These are phyloP conservation scores for Patellifolia procumbens DNA, from an alignment of 179 eudicot species.

Conservation along the genomic window DNA sequence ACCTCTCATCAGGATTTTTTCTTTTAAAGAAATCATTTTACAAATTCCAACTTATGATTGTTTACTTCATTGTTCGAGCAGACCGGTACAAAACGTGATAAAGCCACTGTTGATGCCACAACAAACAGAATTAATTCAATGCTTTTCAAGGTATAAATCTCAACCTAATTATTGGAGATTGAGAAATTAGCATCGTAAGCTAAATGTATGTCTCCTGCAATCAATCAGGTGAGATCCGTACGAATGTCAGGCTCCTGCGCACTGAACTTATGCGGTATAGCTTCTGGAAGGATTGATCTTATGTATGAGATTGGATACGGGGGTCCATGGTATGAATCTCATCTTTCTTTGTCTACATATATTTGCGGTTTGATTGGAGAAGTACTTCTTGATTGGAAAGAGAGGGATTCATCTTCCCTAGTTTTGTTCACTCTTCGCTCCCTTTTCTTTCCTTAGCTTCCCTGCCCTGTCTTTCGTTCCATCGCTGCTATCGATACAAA, in stretches of 20 bases:
- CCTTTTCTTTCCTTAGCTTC: too few relatives aligned
- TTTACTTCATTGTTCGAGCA: conserved; percentile 30
- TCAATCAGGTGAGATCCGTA: conserved; percentile 80
- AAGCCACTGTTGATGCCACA: conserved; percentile 62
- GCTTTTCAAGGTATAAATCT: conserved; percentile 62
- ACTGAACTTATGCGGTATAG: conserved; percentile 80
- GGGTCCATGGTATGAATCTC: conserved; percentile 65
- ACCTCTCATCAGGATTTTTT: background rate
- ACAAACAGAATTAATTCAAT: conserved; percentile 69
- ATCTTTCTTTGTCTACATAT: background rate
- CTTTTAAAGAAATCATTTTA: background rate
- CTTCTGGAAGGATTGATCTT: conserved; percentile 81
- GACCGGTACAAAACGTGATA: conserved; percentile 74
- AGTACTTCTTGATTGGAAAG: too few relatives aligned
- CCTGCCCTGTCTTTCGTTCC: too few relatives aligned
- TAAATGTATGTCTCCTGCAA: conserved; percentile 19
- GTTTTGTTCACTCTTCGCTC: too few relatives aligned
- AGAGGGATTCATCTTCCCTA: too few relatives aligned
- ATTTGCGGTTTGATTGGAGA: too few relatives aligned
- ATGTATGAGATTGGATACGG: conserved; percentile 73
- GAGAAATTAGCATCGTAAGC: background rate
- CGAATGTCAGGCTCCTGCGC: conserved; percentile 94
- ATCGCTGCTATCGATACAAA: too few relatives aligned
- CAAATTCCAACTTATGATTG: background rate
- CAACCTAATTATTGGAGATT: background rate